Percentiles rank a stretch among this genome's conserved stretches.
These are phyloP conservation scores for Penicillium italicum DNA, from an alignment of 2,329 filamentous ascomycete genomes.

Conservation along the genomic window DNA sequence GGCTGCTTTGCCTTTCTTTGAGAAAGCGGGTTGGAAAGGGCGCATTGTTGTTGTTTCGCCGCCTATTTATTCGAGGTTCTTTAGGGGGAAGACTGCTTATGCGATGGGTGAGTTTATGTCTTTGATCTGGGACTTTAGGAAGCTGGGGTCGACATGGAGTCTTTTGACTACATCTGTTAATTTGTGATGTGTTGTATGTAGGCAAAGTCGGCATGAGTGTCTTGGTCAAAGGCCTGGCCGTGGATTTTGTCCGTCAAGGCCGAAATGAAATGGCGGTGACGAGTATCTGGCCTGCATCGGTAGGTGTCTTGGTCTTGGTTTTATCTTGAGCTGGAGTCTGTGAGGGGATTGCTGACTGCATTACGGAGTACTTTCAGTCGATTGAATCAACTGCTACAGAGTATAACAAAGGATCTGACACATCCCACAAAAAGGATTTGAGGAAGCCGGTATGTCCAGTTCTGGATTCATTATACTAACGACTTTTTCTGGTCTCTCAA, in stretches of 20 bases:
- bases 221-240: constrained; percentile 73
- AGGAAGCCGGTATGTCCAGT: constrained; percentile 52
- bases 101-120: constrained; percentile 52
- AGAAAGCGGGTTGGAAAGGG: constrained; percentile 52
- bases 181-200: constrained; percentile 10
- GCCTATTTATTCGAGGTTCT: constrained; percentile 81
- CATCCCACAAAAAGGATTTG: constrained; percentile 55
- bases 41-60: constrained; percentile 76
- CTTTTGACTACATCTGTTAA: not conserved
- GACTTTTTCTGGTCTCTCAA: not conserved
- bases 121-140: not conserved
- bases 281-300: constrained; percentile 76
- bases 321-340: not conserved
- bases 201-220: constrained; percentile 80
- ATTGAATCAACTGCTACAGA: constrained; percentile 74
- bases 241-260: constrained; percentile 71
- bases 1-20: constrained; percentile 64
- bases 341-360: not conserved
- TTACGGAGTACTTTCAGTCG: constrained; percentile 45
- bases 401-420: constrained; percentile 46
- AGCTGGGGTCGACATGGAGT: not conserved
- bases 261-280: constrained; percentile 69
- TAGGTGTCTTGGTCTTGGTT: constrained; percentile 39
- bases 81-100: constrained; percentile 81
- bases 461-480: not conserved